These are phyloP conservation scores for Chlamydomonas schloesseri DNA, from an alignment of 139 green algal genomes.

Conservation along the genomic window DNA sequence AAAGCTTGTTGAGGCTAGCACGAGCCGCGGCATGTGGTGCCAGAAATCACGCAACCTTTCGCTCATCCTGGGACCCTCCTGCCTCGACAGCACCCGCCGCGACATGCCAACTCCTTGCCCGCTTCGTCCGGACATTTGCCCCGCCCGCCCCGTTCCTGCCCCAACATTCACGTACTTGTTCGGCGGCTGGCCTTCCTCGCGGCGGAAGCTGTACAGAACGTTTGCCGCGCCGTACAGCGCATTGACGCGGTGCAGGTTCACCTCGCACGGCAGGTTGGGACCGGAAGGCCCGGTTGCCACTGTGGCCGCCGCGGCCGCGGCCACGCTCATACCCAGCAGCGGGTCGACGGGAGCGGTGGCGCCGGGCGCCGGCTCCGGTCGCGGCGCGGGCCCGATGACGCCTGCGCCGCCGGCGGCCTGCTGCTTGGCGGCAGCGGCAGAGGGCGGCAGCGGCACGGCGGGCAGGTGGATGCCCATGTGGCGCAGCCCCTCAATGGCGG, in stretches of 20 bases:
- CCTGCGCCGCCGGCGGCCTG: neutral
- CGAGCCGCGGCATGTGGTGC: too few relatives aligned
- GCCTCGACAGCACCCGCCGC: too few relatives aligned
- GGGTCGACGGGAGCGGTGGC: neutral
- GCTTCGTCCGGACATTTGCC: too few relatives aligned
- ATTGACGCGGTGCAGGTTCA: neutral
- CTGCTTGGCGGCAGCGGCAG: neutral
- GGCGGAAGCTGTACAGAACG: neutral
- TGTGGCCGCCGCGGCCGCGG: neutral
- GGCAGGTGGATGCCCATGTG: neutral
- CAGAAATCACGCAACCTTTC: too few relatives aligned
- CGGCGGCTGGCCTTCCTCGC: slow-evolving; percentile 1
- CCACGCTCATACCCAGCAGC: too few relatives aligned
- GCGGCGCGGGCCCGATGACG: neutral
- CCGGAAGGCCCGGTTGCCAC: neutral
- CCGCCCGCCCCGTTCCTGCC: too few relatives aligned
- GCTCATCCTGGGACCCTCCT: too few relatives aligned
- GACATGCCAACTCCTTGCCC: too few relatives aligned
- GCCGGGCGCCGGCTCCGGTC: neutral
- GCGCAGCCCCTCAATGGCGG: neutral
- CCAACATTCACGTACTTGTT: neutral
- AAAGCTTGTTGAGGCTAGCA: too few relatives aligned
- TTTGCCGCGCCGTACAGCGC: neutral
- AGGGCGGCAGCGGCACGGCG: neutral
- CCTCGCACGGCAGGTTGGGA: neutral